Percentiles rank a stretch among this genome's conserved stretches.
These are phyloP conservation scores for Acanthamoeba royreba DNA, from an alignment of 208 protist species.

Conservation along the genomic window DNA sequence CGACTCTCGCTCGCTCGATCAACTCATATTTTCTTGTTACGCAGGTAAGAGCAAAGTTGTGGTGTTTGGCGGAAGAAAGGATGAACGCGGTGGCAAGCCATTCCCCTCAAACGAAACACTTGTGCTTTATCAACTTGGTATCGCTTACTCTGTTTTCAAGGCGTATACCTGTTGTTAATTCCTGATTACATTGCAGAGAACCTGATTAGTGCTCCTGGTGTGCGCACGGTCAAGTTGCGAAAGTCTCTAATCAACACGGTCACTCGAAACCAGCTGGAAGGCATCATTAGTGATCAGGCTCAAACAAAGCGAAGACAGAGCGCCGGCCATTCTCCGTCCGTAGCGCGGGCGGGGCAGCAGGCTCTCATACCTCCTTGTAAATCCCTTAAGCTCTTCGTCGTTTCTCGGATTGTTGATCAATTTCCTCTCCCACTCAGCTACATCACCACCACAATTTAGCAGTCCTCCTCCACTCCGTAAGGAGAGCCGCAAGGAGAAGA, in stretches of 20 bases:
- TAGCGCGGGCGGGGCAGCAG: too few species aligned
- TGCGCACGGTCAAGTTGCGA: not conserved
- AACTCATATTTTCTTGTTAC: not conserved
- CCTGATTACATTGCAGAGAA: not conserved
- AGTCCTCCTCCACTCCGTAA: not conserved
- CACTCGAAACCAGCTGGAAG: not conserved
- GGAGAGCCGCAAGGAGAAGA: not conserved
- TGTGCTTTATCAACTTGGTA: not conserved
- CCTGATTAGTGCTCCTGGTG: not conserved
- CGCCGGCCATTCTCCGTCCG: not conserved
- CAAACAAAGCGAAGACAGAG: not conserved
- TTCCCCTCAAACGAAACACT: not conserved
- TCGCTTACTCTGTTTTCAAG: too few species aligned
- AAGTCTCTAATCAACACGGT: not conserved
- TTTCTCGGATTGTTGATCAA: not conserved
- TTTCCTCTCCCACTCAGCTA: not conserved
- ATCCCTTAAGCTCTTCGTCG: not conserved
- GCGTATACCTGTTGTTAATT: not conserved
- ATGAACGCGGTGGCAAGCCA: not conserved
- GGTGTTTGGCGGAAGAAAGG: not conserved
- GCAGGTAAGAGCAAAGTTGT: not conserved
- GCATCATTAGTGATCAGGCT: not conserved
- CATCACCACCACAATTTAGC: not conserved
- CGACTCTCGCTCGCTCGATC: too few species aligned
- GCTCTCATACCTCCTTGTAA: too few species aligned